Conservation (phyloP, 139 green algal genomes). For the Nannochloris sp. region DNA sequence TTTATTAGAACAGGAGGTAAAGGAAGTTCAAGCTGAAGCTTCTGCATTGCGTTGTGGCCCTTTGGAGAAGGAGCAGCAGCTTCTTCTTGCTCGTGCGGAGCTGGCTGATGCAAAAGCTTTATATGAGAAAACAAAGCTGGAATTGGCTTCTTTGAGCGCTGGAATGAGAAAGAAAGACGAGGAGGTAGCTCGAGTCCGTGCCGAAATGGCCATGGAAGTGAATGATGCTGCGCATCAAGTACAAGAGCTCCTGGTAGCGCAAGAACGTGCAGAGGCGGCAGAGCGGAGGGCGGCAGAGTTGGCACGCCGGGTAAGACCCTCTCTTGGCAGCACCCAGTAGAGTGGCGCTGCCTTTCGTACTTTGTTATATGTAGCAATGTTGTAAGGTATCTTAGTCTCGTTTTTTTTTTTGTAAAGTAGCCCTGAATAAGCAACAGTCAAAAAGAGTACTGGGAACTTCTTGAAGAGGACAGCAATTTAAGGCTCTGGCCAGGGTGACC, state of each 20-base stretch:
- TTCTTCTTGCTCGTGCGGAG: not conserved
- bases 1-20: not conserved
- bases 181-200: conserved; percentile 11
- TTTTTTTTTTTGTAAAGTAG: too few relatives aligned
- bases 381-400: too few relatives aligned
- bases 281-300: too few relatives aligned
- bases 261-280: conserved; percentile 4
- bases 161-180: conserved; percentile 1
- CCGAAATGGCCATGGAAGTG: conserved; percentile 23
- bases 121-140: too few relatives aligned
- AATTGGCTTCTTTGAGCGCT: not conserved
- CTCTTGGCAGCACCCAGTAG: too few relatives aligned
- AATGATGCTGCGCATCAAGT: conserved; percentile 31
- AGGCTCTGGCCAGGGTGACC: too few relatives aligned
- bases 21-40: not conserved
- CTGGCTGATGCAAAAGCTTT: not conserved
- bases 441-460: too few relatives aligned
- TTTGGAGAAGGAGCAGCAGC: not conserved
- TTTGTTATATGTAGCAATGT: too few relatives aligned
- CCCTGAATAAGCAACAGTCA: too few relatives aligned
- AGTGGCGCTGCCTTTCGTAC: too few relatives aligned
- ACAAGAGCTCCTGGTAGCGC: conserved; percentile 18
- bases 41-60: not conserved
- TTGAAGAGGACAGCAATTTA: too few relatives aligned
- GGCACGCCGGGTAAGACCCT: too few relatives aligned